These are phyloP conservation scores for Saccharomycopsis oosterbeekiorum DNA, from an alignment of 805 yeast genomes.

Conservation along the genomic window DNA sequence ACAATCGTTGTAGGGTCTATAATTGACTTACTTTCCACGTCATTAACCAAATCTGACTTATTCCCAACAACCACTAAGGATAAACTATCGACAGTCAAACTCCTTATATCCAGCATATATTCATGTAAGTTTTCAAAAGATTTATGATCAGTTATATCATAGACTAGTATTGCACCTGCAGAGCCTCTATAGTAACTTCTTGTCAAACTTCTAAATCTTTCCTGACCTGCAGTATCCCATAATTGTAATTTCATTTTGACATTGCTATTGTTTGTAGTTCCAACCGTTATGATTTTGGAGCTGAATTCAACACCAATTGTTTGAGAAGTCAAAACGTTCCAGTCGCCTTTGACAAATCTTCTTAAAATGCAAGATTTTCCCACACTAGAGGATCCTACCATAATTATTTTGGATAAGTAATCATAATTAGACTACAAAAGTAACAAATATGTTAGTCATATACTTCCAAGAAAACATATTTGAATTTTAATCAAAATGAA, in stretches of 20 bases:
- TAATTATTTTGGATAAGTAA: conserved; percentile 31
- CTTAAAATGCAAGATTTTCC: conserved; percentile 37
- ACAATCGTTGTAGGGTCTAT: conserved; percentile 26
- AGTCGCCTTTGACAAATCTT: conserved; percentile 25
- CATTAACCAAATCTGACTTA: conserved; percentile 24
- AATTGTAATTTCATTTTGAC: conserved; percentile 26
- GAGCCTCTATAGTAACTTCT: conserved; percentile 31
- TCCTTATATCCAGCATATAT: conserved; percentile 26
- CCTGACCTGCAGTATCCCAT: conserved; percentile 33
- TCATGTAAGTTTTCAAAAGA: conserved; percentile 25
- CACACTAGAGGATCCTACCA: conserved; percentile 35
- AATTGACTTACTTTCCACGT: background rate
- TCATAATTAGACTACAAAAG: conserved; percentile 22
- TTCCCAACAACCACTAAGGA: conserved; percentile 29
- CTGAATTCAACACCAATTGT: conserved; percentile 35
- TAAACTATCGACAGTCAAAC: conserved; percentile 23
- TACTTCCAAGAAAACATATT: too few species aligned
- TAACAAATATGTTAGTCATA: background rate
- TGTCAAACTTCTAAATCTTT: conserved; percentile 30
- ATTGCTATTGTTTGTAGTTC: conserved; percentile 2
- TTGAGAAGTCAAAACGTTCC: conserved; percentile 25
- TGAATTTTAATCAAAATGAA: too few species aligned
- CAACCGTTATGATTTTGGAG: conserved; percentile 25
- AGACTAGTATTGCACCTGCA: conserved; percentile 30
- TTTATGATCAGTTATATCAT: conserved; percentile 24